Conservation (phyloP, 2,329 filamentous ascomycete genomes). For the Cadophora sp. region DNA sequence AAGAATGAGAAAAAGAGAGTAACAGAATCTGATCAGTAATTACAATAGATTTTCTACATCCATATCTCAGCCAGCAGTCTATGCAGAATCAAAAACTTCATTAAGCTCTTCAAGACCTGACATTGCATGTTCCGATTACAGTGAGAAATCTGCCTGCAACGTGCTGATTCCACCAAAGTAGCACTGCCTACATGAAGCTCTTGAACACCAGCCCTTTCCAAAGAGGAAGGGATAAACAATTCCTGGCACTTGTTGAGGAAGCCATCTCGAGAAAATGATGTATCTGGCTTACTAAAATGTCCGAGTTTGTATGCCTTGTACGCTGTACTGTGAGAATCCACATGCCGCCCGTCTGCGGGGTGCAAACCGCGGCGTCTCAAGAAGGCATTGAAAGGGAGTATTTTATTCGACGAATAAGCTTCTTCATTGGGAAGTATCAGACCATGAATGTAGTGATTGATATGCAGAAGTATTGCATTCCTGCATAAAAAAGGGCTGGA, state of each 20-base stretch:
- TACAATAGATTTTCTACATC: neutral
- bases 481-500: neutral
- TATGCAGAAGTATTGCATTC: neutral
- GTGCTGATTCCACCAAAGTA: slow-evolving; percentile 1
- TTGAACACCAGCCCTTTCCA: neutral
- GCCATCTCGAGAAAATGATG: neutral
- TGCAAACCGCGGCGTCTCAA: neutral
- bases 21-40: neutral
- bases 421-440: neutral
- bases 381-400: neutral
- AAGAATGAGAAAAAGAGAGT: no score
- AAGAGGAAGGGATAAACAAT: neutral
- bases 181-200: neutral
- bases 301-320: neutral
- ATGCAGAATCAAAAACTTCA: neutral
- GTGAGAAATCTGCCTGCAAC: neutral
- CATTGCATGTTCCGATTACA: neutral
- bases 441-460: neutral
- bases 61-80: neutral
- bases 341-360: neutral
- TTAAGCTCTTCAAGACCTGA: no score
- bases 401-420: neutral
- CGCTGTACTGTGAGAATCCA: neutral
- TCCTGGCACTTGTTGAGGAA: neutral
- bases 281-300: slow-evolving; percentile 5